Evolutionary conservation across 1,139 yeast species (phyloP).

Genomic region (Geotrichum cucujoidarum): DNA sequence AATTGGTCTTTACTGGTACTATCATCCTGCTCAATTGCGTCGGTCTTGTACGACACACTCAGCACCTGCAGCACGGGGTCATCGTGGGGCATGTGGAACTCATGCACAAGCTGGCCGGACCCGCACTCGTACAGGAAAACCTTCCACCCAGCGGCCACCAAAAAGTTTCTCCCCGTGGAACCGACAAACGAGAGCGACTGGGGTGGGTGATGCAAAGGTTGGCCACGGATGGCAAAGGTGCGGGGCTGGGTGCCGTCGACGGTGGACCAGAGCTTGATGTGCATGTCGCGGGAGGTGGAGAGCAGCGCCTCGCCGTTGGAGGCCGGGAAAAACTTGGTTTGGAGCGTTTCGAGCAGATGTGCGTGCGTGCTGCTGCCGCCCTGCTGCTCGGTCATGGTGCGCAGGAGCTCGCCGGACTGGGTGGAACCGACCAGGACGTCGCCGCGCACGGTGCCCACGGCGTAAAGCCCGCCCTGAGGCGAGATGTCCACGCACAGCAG

Average conservation of each 20-base stretch:
- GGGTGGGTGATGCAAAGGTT: slow-evolving; percentile 32
- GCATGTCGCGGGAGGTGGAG: slow-evolving; percentile 53
- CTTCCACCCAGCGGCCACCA: slow-evolving; percentile 40
- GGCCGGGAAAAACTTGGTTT: slow-evolving; percentile 51
- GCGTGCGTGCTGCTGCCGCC: slow-evolving; percentile 19
- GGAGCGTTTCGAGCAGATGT: slow-evolving; percentile 46
- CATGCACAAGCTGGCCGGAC: slow-evolving; percentile 43
- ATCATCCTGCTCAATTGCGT: slow-evolving; percentile 1
- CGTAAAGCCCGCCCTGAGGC: slow-evolving; percentile 32
- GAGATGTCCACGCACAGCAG: slow-evolving; percentile 37
- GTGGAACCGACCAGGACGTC: slow-evolving; percentile 32
- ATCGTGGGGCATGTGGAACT: slow-evolving; percentile 31
- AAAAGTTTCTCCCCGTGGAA: slow-evolving; percentile 61
- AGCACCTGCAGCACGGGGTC: slow-evolving; percentile 19
- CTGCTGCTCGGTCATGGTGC: slow-evolving; percentile 5
- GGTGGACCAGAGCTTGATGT: slow-evolving; percentile 53
- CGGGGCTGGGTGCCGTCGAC: slow-evolving; percentile 48
- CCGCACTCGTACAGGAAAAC: slow-evolving; percentile 68
- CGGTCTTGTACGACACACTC: slow-evolving; percentile 31
- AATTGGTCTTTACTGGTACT: slow-evolving; percentile 3
- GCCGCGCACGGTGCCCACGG: slow-evolving; percentile 47
- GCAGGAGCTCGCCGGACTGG: slow-evolving; percentile 17
- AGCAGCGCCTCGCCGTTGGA: slow-evolving; percentile 46
- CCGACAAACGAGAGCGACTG: slow-evolving; percentile 45
- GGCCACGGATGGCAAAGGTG: slow-evolving; percentile 45